These are phyloP conservation scores for Beta lomatogona DNA, from an alignment of 179 eudicot species.

Conservation along the genomic window DNA sequence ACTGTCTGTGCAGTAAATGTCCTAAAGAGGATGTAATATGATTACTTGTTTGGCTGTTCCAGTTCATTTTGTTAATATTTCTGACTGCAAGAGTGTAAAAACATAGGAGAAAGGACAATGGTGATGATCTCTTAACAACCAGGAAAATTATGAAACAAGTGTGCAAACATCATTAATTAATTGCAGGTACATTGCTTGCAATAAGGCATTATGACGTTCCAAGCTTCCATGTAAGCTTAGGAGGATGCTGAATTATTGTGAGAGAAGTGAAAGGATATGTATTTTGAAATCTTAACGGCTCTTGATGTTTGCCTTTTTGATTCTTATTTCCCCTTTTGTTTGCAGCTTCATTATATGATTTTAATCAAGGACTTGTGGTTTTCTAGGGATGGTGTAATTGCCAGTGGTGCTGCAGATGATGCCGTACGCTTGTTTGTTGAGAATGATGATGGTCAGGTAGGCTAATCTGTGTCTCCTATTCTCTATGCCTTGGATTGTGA, in stretches of 20 bases:
- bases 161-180: not conserved
- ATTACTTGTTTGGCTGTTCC: not conserved
- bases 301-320: not conserved
- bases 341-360: not conserved
- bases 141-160: not conserved
- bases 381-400: conserved; percentile 79
- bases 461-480: conserved; percentile 13
- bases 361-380: not conserved
- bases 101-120: not conserved
- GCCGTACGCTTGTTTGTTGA: conserved; percentile 83
- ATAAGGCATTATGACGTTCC: not conserved
- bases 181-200: not conserved
- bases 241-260: not conserved
- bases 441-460: conserved; percentile 60
- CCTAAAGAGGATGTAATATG: not conserved
- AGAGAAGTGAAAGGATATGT: not conserved
- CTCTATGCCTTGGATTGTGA: not conserved
- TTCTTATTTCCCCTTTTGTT: not conserved
- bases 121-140: not conserved
- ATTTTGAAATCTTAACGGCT: not conserved
- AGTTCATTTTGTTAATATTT: not conserved
- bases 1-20: not conserved
- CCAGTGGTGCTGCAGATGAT: conserved; percentile 96
- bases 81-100: not conserved
- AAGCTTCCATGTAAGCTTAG: not conserved